A percentile compares a stretch with the other conserved stretches of the same genome.
These are phyloP conservation scores for Aspergillus bombycis DNA, from an alignment of 2,329 filamentous ascomycete genomes.

Conservation along the genomic window DNA sequence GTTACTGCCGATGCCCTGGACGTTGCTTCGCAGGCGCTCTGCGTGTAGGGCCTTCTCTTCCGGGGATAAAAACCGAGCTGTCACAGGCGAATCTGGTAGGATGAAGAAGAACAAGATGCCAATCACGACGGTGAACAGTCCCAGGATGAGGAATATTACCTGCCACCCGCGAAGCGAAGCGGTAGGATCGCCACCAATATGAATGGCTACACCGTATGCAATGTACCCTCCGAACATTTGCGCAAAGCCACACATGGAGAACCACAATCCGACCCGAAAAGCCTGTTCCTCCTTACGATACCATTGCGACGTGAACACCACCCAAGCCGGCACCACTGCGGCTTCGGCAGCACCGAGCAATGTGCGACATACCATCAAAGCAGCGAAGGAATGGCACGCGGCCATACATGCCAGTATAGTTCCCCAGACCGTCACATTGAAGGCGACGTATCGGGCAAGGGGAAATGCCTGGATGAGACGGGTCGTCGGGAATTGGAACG, in stretches of 20 bases:
- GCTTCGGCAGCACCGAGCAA: slow-evolving; percentile 58
- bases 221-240: slow-evolving; percentile 45
- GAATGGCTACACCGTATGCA: slow-evolving; percentile 36
- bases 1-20: slow-evolving; percentile 38
- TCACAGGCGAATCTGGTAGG: slow-evolving; percentile 40
- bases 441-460: slow-evolving; percentile 41
- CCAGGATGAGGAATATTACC: slow-evolving; percentile 43
- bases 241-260: slow-evolving; percentile 37
- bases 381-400: slow-evolving; percentile 50
- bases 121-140: slow-evolving; percentile 36
- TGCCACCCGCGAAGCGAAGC: slow-evolving; percentile 39
- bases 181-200: slow-evolving; percentile 31
- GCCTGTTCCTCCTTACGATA: slow-evolving; percentile 37
- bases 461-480: slow-evolving; percentile 45
- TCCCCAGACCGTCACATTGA: slow-evolving; percentile 44
- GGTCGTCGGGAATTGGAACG: slow-evolving; percentile 45
- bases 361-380: slow-evolving; percentile 54
- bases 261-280: slow-evolving; percentile 31
- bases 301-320: slow-evolving; percentile 39
- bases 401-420: slow-evolving; percentile 21
- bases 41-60: slow-evolving; percentile 35
- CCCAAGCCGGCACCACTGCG: slow-evolving; percentile 30
- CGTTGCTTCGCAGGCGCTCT: slow-evolving; percentile 41
- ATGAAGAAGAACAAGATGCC: slow-evolving; percentile 44
- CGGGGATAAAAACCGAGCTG: slow-evolving; percentile 35